A percentile compares a stretch with the other conserved stretches of the same genome.
Evolutionary conservation across 2,329 filamentous ascomycete genomes (phyloP).

Genomic region (Hypomyces perniciosus): DNA sequence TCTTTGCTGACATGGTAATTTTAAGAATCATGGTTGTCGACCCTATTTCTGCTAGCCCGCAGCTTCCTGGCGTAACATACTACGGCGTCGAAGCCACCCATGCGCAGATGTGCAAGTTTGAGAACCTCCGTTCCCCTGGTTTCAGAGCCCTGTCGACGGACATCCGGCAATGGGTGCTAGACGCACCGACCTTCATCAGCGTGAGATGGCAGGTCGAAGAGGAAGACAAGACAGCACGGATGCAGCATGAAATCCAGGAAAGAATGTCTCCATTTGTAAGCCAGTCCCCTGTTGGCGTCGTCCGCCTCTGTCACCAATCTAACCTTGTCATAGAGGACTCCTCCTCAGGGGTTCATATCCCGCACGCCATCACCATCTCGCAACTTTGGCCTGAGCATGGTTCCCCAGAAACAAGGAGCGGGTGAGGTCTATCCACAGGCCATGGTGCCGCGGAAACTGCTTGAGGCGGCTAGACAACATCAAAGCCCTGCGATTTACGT

Average conservation of each 20-base stretch:
- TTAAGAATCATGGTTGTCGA: constrained; percentile 58
- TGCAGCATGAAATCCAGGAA: constrained; percentile 41
- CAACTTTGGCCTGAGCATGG: background rate
- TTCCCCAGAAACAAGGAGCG: background rate
- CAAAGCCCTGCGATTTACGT: no score
- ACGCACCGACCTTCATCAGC: constrained; percentile 48
- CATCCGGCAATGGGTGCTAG: constrained; percentile 45
- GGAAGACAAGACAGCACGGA: constrained; percentile 41
- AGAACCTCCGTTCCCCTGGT: constrained; percentile 57
- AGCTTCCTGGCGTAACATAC: constrained; percentile 62
- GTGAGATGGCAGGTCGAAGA: constrained; percentile 57
- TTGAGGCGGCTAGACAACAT: background rate
- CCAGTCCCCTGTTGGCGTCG: background rate
- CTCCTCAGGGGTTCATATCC: background rate
- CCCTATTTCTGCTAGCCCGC: constrained; percentile 61
- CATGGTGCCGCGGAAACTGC: background rate
- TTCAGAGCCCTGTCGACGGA: constrained; percentile 49
- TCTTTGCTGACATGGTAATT: background rate
- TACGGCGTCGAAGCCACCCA: constrained; percentile 73
- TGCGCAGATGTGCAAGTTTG: constrained; percentile 67
- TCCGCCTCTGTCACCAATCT: background rate
- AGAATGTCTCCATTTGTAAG: constrained; percentile 28
- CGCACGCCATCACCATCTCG: constrained; percentile 1
- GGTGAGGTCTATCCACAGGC: background rate
- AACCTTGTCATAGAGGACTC: background rate